Percentiles rank a stretch among this genome's conserved stretches.
These are phyloP conservation scores for Rosa rugosa DNA, from an alignment of 306 rosid genomes.

Conservation along the genomic window DNA sequence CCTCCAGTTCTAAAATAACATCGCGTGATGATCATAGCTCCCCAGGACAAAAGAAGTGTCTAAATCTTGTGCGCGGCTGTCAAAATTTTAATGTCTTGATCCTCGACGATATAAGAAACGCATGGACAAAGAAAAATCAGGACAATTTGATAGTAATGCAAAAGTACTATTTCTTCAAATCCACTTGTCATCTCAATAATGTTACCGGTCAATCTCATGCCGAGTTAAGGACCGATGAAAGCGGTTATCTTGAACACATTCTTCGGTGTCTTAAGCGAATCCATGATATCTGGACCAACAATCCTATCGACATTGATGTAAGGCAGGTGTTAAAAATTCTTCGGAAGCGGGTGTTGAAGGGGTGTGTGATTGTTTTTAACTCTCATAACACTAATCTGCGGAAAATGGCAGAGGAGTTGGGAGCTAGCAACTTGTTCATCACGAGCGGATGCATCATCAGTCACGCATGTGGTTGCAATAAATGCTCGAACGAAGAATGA, in stretches of 20 bases:
- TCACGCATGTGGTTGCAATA: constrained; percentile 73
- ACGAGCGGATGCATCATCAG: constrained; percentile 44
- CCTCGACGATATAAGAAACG: constrained; percentile 84
- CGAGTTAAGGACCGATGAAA: constrained; percentile 61
- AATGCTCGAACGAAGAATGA: constrained; percentile 78
- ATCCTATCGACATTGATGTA: constrained; percentile 53
- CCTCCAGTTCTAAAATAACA: constrained; percentile 45
- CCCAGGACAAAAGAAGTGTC: constrained; percentile 19
- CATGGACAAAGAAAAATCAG: constrained; percentile 69
- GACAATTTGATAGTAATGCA: constrained; percentile 78
- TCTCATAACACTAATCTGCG: constrained; percentile 36
- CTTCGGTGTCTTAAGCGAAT: background rate
- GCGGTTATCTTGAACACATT: background rate
- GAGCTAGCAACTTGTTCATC: constrained; percentile 69
- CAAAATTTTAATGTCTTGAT: constrained; percentile 69
- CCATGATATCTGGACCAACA: background rate
- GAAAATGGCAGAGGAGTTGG: constrained; percentile 25
- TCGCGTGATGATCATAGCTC: constrained; percentile 75
- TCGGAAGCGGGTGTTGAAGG: constrained; percentile 43
- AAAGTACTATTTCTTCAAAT: constrained; percentile 77
- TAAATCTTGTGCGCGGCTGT: constrained; percentile 73
- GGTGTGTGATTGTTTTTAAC: background rate
- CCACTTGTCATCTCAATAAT: constrained; percentile 55
- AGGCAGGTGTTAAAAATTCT: constrained; percentile 39
- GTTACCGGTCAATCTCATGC: constrained; percentile 60